Evolutionary conservation across 179 eudicot species (phyloP).

Genomic region (Patellifolia procumbens): DNA sequence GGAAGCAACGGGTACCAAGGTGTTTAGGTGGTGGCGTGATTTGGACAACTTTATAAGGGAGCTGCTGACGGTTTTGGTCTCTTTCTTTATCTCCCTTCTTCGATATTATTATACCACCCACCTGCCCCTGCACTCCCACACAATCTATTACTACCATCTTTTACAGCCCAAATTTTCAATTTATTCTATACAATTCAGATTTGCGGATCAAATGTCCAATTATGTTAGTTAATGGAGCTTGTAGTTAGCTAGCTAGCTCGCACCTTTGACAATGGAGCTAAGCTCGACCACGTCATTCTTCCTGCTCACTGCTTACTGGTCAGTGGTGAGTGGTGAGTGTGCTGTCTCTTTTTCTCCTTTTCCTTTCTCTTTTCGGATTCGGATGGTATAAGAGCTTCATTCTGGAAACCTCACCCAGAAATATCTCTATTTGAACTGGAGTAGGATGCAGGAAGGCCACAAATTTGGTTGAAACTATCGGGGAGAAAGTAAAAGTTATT

Average conservation of each 20-base stretch:
- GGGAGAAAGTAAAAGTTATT: too few relatives aligned
- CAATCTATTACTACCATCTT: neutral
- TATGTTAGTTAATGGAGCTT: neutral
- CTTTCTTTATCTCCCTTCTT: slow-evolving; percentile 57
- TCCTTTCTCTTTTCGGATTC: neutral
- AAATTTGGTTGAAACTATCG: too few relatives aligned
- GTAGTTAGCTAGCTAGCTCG: neutral
- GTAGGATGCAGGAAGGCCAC: too few relatives aligned
- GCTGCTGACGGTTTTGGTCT: slow-evolving; percentile 48
- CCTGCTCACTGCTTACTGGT: too few relatives aligned
- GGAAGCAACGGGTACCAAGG: slow-evolving; percentile 69
- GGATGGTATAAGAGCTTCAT: too few relatives aligned
- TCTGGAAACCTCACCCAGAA: too few relatives aligned
- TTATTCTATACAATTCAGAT: neutral
- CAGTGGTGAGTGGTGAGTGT: neutral
- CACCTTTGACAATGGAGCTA: slow-evolving; percentile 45
- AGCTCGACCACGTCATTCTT: slow-evolving; percentile 43
- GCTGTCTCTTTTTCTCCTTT: neutral
- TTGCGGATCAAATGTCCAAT: neutral
- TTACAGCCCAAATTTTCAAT: too few relatives aligned
- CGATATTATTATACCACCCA: slow-evolving; percentile 44
- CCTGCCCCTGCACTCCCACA: slow-evolving; percentile 25
- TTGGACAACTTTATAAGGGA: slow-evolving; percentile 71
- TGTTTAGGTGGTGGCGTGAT: slow-evolving; percentile 73
- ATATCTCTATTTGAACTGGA: too few relatives aligned